Percentiles rank a stretch among this genome's conserved stretches.
These are phyloP conservation scores for Microbotryum intermedium DNA, from an alignment of 1,284 basidiomycete species.

Conservation along the genomic window DNA sequence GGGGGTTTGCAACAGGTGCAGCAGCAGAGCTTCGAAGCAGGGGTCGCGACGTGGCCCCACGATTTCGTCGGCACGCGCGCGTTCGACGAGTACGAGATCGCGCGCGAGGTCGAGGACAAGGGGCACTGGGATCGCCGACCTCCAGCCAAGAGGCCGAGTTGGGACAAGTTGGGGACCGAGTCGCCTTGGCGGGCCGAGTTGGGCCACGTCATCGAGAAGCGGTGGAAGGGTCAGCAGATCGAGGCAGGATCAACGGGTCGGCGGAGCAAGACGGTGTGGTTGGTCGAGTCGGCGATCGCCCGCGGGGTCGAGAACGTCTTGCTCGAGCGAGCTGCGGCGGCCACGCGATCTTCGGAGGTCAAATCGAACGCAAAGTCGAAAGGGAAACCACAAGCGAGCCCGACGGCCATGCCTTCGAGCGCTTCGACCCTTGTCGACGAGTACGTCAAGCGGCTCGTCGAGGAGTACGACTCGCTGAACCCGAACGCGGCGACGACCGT, in stretches of 20 bases:
- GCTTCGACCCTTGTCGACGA: background rate
- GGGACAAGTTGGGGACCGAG: constrained; percentile 45
- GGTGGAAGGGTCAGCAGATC: background rate
- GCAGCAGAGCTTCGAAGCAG: constrained; percentile 70
- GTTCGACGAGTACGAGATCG: constrained; percentile 42
- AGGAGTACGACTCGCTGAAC: background rate
- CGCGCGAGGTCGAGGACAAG: constrained; percentile 49
- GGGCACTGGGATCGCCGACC: constrained; percentile 69
- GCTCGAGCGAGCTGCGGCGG: background rate
- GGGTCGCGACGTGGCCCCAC: constrained; percentile 63
- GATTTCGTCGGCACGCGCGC: constrained; percentile 61
- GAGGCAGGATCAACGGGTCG: background rate
- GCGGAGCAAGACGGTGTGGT: background rate
- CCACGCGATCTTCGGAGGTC: no score
- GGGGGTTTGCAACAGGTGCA: constrained; percentile 68
- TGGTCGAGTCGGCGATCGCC: background rate
- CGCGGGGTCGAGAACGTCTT: background rate
- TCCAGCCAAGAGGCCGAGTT: constrained; percentile 71
- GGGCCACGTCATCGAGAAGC: constrained; percentile 49
- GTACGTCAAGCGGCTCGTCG: background rate
- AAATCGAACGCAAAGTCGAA: no score
- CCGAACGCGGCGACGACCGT: no score
- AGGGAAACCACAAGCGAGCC: no score
- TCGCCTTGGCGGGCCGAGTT: constrained; percentile 68
- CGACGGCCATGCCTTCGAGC: background rate